phyloP scores from a whole-genome alignment of 2,329 filamentous ascomycete species.

The Diaporthe capsici region DNA sequence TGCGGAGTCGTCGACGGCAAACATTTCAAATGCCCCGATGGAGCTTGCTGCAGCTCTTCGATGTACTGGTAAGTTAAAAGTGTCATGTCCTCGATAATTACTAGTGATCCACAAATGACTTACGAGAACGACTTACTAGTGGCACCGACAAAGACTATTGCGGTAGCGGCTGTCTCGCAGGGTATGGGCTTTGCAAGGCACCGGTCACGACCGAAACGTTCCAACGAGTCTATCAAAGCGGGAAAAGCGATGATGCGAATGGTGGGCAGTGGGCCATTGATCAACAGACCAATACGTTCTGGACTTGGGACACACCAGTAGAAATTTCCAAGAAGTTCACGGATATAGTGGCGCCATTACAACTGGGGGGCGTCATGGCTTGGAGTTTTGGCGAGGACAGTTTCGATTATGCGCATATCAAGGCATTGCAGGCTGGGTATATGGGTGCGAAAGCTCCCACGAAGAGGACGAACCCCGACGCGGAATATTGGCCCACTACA shows the following conservation, averaged over 20 bases:
- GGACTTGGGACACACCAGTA: constrained; percentile 21
- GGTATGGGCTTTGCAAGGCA: not conserved
- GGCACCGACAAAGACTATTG: not conserved
- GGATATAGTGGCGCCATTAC: not conserved
- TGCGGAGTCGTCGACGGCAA: not conserved
- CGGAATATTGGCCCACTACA: not conserved
- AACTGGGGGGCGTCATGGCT: constrained; percentile 8
- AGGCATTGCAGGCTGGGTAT: not conserved
- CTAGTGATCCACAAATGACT: not conserved
- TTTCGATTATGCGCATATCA: not conserved
- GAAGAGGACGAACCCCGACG: not conserved
- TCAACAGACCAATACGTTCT: constrained; percentile 9
- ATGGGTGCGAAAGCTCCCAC: not conserved
- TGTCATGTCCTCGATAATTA: too few relatives aligned
- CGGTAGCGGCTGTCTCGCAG: constrained; percentile 3
- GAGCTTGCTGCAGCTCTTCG: not conserved
- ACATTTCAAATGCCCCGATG: not conserved
- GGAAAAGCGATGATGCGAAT: not conserved
- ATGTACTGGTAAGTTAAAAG: not conserved
- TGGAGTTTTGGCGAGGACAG: constrained; percentile 21
- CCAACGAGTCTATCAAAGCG: constrained; percentile 8
- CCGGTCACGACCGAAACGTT: not conserved
- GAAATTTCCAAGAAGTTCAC: constrained; percentile 8
- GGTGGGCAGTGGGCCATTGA: constrained; percentile 11
- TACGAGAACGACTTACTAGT: not conserved